These are phyloP conservation scores for Candida berthetii DNA, from an alignment of 805 yeast species.

Conservation along the genomic window DNA sequence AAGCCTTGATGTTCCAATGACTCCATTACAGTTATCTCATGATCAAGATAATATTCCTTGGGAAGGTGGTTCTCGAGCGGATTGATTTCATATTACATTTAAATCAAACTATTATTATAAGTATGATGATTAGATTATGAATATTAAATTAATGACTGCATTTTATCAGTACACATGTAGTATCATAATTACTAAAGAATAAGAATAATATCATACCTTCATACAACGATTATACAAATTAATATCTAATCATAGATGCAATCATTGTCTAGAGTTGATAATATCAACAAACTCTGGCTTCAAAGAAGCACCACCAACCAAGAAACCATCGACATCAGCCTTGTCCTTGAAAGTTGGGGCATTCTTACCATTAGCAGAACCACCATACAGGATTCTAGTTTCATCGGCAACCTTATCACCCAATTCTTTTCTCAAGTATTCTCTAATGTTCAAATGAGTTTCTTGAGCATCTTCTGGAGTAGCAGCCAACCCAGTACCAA, in stretches of 20 bases:
- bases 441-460: slow-evolving; percentile 86
- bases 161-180: not conserved
- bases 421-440: slow-evolving; percentile 68
- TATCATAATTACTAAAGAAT: not conserved
- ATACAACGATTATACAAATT: too few species aligned
- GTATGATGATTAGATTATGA: not conserved
- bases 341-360: slow-evolving; percentile 87
- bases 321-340: slow-evolving; percentile 94
- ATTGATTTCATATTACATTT: not conserved
- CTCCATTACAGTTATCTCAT: slow-evolving; percentile 16
- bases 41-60: not conserved
- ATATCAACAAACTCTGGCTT: slow-evolving; percentile 97
- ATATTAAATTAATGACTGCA: not conserved
- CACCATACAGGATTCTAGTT: slow-evolving; percentile 95
- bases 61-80: not conserved
- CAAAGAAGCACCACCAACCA: slow-evolving; percentile 98
- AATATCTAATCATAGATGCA: not conserved
- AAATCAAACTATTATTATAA: not conserved
- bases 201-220: too few species aligned
- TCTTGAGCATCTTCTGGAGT: slow-evolving; percentile 98
- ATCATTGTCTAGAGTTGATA: slow-evolving; percentile 70
- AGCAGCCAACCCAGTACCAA: slow-evolving; percentile 98
- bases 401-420: slow-evolving; percentile 72
- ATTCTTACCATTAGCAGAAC: slow-evolving; percentile 95
- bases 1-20: slow-evolving; percentile 15